Percentiles rank a stretch among this genome's conserved stretches.
These are phyloP conservation scores for Arthrobotrys pseudoclavata DNA, from an alignment of 2,329 filamentous ascomycete species.

Conservation along the genomic window DNA sequence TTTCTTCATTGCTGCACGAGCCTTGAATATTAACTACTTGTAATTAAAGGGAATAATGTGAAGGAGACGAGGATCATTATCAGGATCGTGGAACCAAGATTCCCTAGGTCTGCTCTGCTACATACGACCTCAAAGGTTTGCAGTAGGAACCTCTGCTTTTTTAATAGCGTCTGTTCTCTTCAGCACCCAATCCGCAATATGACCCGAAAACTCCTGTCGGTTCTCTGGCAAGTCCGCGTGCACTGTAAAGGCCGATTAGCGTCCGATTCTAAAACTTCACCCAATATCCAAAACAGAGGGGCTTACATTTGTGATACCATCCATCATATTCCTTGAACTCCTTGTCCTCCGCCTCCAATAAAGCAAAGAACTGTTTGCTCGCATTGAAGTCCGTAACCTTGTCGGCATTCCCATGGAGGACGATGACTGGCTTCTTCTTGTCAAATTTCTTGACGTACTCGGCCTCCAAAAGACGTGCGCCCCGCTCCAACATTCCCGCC, in stretches of 20 bases:
- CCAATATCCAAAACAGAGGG: slow-evolving; percentile 63
- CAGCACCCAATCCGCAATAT: slow-evolving; percentile 78
- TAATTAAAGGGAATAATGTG: slow-evolving; percentile 33
- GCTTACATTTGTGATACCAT: slow-evolving; percentile 78
- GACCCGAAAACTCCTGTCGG: slow-evolving; percentile 68
- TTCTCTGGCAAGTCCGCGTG: slow-evolving; percentile 72
- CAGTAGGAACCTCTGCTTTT: slow-evolving; percentile 50
- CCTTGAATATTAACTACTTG: slow-evolving; percentile 49
- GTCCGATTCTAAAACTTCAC: slow-evolving; percentile 8
- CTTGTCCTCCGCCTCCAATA: slow-evolving; percentile 74
- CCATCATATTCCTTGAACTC: slow-evolving; percentile 81
- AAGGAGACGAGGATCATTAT: slow-evolving; percentile 30
- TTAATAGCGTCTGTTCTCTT: slow-evolving; percentile 64
- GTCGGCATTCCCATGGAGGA: slow-evolving; percentile 84
- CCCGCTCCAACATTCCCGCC: slow-evolving; percentile 80
- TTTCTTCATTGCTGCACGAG: slow-evolving; percentile 30
- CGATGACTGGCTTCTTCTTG: slow-evolving; percentile 75
- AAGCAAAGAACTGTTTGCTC: slow-evolving; percentile 75
- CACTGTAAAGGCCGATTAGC: slow-evolving; percentile 65
- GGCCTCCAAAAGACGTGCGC: slow-evolving; percentile 63
- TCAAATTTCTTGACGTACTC: slow-evolving; percentile 67
- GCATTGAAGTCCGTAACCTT: slow-evolving; percentile 70
- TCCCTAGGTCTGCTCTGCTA: not conserved
- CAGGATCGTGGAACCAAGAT: slow-evolving; percentile 6
- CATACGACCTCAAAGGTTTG: slow-evolving; percentile 36